Evolutionary conservation across 805 yeast species (phyloP), one percentile per base, ranked within the genome.

Genomic region (Myxozyma udenii): DNA sequence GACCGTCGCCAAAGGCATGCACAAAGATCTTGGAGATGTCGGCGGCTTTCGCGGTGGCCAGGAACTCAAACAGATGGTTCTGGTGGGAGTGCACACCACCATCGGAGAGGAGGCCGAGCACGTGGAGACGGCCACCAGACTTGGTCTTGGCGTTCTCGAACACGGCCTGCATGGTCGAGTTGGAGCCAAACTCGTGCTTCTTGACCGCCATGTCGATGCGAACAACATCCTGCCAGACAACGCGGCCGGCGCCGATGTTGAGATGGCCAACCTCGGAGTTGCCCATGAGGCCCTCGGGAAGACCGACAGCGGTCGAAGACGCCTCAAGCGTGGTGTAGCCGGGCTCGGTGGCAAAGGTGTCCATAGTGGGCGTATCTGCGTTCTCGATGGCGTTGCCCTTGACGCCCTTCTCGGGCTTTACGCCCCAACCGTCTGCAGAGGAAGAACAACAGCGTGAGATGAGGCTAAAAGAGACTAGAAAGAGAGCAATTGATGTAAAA

Each of bases 81-180:
- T 58, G 62, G 54, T 58, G 62, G 28, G 62, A 58, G 41, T 58
- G 62, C 22, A 58, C 62, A 21, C 62, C 62, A 21, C 62, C 62
- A 38, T 58, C 62, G 28, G 51, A 44, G 19, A 58, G 43, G 41
- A 58, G 49, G 4, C 62, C 62, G 21, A 58, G 48, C 25, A 57
- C 33, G 32, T 58, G 62, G 32, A 58, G 46, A 6, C 62, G 50
- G 40, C 62, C 61, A 39, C 48, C 44, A 24, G 33, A 12, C 22
- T 28, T 22, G 40, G 46, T 33, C 53, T 50, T 53, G 32, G 62
- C 62, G 33, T 44, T 35, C 45, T 58, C 55, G 35, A 57, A 19
- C 3, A 59, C 44, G 9, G 37, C 46, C 19, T 19, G 48, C 19
- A 58, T 53, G 44, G 44, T 53, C 35, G 22, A 28, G 18, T 43